Evolutionary conservation across 257 asterid genomes (phyloP).

Genomic region (Solanum pimpinellifolium): DNA sequence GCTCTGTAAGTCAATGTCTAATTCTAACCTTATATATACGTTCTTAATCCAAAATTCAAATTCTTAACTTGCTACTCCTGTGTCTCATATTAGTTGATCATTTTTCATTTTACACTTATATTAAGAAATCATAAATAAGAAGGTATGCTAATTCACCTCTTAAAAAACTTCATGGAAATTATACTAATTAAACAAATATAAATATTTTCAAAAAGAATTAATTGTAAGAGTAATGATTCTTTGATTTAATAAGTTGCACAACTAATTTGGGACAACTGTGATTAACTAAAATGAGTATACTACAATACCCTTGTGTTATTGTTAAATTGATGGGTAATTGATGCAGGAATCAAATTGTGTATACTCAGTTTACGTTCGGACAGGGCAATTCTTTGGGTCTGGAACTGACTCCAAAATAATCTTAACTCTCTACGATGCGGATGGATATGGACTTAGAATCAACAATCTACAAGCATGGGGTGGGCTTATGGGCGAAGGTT

Average conservation of each 20-base stretch:
- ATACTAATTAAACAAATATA: too few species aligned
- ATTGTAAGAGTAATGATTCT: too few species aligned
- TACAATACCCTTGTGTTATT: neutral
- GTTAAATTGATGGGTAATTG: neutral
- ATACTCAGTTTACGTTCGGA: conserved; percentile 9
- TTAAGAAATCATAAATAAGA: too few species aligned
- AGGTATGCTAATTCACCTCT: too few species aligned
- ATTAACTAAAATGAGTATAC: too few species aligned
- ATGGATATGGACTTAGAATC: conserved; percentile 34
- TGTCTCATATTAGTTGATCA: too few species aligned
- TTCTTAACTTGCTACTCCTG: neutral
- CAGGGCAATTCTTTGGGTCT: conserved; percentile 31
- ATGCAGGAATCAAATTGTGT: neutral
- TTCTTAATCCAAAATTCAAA: neutral
- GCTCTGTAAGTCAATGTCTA: neutral
- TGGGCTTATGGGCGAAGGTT: conserved; percentile 50
- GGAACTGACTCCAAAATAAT: conserved; percentile 60
- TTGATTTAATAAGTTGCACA: too few species aligned
- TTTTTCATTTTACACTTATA: too few species aligned
- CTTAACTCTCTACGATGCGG: conserved; percentile 30
- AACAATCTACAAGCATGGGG: conserved; percentile 51
- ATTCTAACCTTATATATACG: neutral
- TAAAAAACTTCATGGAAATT: too few species aligned
- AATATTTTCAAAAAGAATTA: too few species aligned
- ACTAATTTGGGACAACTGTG: too few species aligned